Percentiles rank a stretch among this genome's conserved stretches.
Evolutionary conservation across 768 basidiomycete species (phyloP).

Genomic region (Filobasidium wieringae): DNA sequence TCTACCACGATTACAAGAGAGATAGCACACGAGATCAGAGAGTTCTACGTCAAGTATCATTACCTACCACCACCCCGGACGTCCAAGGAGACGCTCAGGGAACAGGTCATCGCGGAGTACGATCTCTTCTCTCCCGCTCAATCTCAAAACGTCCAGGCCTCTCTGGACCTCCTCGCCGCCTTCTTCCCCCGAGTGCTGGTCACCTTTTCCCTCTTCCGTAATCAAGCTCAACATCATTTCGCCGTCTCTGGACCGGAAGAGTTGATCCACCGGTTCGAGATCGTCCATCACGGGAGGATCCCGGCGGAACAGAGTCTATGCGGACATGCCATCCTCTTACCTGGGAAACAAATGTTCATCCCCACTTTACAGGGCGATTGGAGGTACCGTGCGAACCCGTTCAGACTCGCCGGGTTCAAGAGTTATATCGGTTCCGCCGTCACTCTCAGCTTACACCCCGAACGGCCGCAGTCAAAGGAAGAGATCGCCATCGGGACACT

Average conservation of each 20-base stretch:
- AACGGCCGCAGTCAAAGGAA: neutral
- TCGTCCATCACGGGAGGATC: neutral
- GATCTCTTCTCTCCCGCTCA: neutral
- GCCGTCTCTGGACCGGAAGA: neutral
- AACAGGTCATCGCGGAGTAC: slow-evolving; percentile 5
- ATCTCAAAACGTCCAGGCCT: neutral
- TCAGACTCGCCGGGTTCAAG: neutral
- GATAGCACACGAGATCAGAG: neutral
- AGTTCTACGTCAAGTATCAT: neutral
- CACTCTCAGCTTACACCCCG: neutral
- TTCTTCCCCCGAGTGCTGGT: neutral
- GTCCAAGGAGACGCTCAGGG: neutral
- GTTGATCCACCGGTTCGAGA: neutral
- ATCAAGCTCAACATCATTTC: neutral
- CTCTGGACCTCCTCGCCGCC: neutral
- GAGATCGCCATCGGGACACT: slow-evolving; percentile 12
- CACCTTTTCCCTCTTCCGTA: neutral
- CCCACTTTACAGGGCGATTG: neutral
- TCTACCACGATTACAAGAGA: slow-evolving; percentile 7
- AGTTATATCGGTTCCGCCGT: neutral
- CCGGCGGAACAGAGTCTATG: neutral
- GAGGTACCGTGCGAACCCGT: neutral
- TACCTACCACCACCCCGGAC: slow-evolving; percentile 3
- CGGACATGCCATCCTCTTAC: slow-evolving; percentile 1
- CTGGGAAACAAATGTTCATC: neutral